Evolutionary conservation across 352 stramenopile species (phyloP), one percentile per base, ranked within the genome.

Genomic region (Thraustochytrium striatum): DNA sequence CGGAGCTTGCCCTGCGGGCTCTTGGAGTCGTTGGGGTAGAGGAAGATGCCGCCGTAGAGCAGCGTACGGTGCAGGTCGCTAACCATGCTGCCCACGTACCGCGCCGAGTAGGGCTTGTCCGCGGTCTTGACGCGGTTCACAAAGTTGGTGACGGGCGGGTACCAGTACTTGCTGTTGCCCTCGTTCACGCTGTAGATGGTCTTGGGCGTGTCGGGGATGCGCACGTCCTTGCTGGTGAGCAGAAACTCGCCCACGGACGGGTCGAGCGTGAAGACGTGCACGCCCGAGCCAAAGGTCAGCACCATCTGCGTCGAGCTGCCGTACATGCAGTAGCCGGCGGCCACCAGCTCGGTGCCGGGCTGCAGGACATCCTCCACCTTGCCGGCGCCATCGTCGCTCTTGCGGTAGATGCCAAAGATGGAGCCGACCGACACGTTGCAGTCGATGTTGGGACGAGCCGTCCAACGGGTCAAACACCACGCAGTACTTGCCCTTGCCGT

Each of bases 401-500:
- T 84, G 69, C 87, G 82, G 85, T 98, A 99, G 47, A 99, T 97
- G 70, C 90, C 91, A 84, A 99, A 99, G 85, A 99, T 99, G 50
- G 95, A 98, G 68, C 96, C 95, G 35, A 97, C 97, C 57, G 93
- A 98, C 38, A 99, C 95, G 84, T 99, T 99, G 85, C 95, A 98
- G 86, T 99, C 96, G 91, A 99, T 99, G 87, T 99, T 99, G 59
- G 91, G n/a, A 97, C 28, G 93, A 98, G 55, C 96, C 96, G 84
- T 99, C 96, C 0, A 99, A 87, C 57, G 96, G 96, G 84, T 99
- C 96, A 81, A 99, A 98, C 7, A 93, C 94, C 78, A 99, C 97
- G 87, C 93, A 97, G 89, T 97, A 98, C 87, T 96, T 93, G 84
- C 89, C 91, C 73, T 50, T 58, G 72, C 87, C 88, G 16, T 86